Percentiles rank a stretch among this genome's conserved stretches.
phyloP scores from a whole-genome alignment of 495 filamentous ascomycete species.

The Talaromyces stipitatus region DNA sequence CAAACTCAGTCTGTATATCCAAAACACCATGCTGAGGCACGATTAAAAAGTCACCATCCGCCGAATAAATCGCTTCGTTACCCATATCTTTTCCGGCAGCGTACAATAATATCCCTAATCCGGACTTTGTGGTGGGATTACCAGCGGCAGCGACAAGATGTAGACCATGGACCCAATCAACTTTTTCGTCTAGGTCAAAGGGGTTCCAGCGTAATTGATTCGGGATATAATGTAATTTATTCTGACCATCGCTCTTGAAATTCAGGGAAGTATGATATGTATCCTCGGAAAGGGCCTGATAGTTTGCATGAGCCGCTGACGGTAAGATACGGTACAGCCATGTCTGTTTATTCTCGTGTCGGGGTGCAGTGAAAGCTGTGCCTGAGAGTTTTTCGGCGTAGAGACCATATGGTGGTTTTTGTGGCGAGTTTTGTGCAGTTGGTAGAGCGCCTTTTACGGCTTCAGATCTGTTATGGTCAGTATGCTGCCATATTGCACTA shows the following conservation, averaged over 20 bases:
- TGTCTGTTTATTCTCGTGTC: conserved; percentile 80
- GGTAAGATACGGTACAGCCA: conserved; percentile 95
- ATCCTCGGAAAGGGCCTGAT: conserved; percentile 46
- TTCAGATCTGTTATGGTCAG: conserved; percentile 28
- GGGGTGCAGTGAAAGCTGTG: conserved; percentile 86
- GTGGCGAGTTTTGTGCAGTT: conserved; percentile 75
- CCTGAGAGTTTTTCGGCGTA: conserved; percentile 93
- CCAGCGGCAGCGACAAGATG: conserved; percentile 75
- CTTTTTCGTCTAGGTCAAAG: conserved; percentile 65
- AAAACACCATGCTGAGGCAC: conserved; percentile 78
- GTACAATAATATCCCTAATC: conserved; percentile 76
- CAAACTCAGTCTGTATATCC: conserved; percentile 81
- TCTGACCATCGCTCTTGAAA: conserved; percentile 31
- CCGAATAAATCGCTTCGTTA: conserved; percentile 74
- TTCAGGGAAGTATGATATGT: conserved; percentile 47
- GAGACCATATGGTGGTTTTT: conserved; percentile 75
- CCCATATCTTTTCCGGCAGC: conserved; percentile 77
- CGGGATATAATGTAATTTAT: conserved; percentile 58
- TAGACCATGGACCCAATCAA: conserved; percentile 75
- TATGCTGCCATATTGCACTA: not conserved
- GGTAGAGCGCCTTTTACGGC: conserved; percentile 54
- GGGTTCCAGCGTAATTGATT: conserved; percentile 92
- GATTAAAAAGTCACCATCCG: conserved; percentile 83
- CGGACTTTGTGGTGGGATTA: conserved; percentile 72
- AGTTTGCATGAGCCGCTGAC: conserved; percentile 71